phyloP scores from a whole-genome alignment of 805 yeast genomes.

The Pachysolen tannophilus region DNA sequence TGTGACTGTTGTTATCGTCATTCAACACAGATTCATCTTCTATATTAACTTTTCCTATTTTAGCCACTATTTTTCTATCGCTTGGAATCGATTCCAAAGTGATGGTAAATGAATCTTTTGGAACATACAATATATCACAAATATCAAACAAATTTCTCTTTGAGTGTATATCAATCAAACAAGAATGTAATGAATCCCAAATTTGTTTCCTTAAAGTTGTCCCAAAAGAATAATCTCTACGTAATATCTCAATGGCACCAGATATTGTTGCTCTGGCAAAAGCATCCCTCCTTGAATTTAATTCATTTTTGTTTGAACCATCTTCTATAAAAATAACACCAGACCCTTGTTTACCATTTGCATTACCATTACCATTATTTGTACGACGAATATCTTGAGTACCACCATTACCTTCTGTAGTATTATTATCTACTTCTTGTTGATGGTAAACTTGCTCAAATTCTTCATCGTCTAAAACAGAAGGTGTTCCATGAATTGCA shows the following conservation, averaged over 20 bases:
- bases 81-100: constrained; percentile 60
- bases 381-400: constrained; percentile 15
- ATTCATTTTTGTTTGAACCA: constrained; percentile 28
- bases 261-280: constrained; percentile 54
- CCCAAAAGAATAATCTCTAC: constrained; percentile 52
- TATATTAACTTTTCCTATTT: constrained; percentile 21
- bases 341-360: constrained; percentile 14
- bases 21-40: constrained; percentile 3
- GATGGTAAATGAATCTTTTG: constrained; percentile 54
- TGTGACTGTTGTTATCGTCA: constrained; percentile 1
- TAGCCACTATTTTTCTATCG: constrained; percentile 58
- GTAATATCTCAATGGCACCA: constrained; percentile 58
- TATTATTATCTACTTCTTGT: constrained; percentile 2
- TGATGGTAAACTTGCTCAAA: constrained; percentile 20
- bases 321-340: constrained; percentile 54
- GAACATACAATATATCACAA: constrained; percentile 55
- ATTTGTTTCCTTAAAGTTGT: constrained; percentile 48
- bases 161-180: constrained; percentile 48
- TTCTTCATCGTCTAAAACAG: constrained; percentile 59
- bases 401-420: constrained; percentile 11
- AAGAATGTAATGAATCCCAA: constrained; percentile 66
- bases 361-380: constrained; percentile 11
- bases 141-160: constrained; percentile 58
- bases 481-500: constrained; percentile 55
- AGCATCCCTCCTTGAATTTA: constrained; percentile 51